A percentile compares a stretch with the other conserved stretches of the same genome.
Evolutionary conservation across 768 basidiomycete species (phyloP).

Genomic region (Mrakia hoshinonis): DNA sequence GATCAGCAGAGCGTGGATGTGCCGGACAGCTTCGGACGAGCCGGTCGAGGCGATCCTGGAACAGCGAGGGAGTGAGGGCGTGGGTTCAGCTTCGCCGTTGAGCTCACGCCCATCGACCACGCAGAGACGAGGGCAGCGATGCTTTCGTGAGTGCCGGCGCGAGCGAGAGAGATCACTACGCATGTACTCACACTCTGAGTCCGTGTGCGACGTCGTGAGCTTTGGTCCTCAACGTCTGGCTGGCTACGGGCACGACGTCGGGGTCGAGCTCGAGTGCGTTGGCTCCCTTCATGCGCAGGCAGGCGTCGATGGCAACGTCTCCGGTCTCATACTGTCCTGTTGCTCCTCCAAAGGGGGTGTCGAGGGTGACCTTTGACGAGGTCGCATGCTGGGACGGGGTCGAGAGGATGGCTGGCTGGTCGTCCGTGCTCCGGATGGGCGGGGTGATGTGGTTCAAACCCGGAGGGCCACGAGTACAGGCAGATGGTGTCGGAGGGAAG

Average conservation of each 20-base stretch:
- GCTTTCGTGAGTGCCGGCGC: too few species aligned
- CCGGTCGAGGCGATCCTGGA: neutral
- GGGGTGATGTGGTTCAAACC: neutral
- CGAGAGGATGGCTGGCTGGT: neutral
- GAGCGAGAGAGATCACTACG: too few species aligned
- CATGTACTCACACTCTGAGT: neutral
- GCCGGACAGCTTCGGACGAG: slow-evolving; percentile 4
- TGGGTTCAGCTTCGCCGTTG: neutral
- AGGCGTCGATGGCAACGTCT: neutral
- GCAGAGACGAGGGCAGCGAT: neutral
- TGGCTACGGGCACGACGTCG: neutral
- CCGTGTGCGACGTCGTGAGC: neutral
- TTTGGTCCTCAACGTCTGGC: neutral
- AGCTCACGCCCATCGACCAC: neutral
- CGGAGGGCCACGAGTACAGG: neutral
- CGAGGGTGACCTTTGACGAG: slow-evolving; percentile 7
- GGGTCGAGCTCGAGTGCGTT: neutral
- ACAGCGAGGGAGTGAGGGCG: neutral
- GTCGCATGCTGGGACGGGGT: neutral
- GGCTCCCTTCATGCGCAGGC: neutral
- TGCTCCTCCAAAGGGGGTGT: slow-evolving; percentile 9
- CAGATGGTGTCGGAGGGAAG: neutral
- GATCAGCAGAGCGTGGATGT: neutral
- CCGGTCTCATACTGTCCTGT: neutral
- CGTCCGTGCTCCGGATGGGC: neutral